Percentiles rank a stretch among this genome's conserved stretches.
phyloP scores from a whole-genome alignment of 1,284 basidiomycete species.

The Pulveroboletus sp. region DNA sequence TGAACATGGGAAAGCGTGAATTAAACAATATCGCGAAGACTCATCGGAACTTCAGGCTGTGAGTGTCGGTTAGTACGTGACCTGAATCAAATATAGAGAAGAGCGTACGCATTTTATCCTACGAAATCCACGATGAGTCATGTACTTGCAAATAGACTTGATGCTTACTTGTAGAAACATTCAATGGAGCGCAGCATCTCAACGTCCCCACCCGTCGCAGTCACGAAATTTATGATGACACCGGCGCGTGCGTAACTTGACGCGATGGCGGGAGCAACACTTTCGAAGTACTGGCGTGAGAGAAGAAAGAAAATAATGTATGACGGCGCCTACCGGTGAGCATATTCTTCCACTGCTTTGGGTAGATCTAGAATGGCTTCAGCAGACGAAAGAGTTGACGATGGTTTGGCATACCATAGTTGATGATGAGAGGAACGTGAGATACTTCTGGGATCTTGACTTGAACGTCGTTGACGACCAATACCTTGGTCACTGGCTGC shows the following conservation, averaged over 20 bases:
- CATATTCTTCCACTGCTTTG: slow-evolving; percentile 94
- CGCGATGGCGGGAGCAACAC: slow-evolving; percentile 80
- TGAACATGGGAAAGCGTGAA: slow-evolving; percentile 42
- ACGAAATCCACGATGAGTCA: slow-evolving; percentile 11
- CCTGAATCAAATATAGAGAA: not conserved
- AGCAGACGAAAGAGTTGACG: not conserved
- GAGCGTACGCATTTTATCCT: slow-evolving; percentile 87
- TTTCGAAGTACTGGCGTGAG: slow-evolving; percentile 31
- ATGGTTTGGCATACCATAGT: slow-evolving; percentile 64
- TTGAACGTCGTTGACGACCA: slow-evolving; percentile 90
- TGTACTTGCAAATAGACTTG: not conserved
- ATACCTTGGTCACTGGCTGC: slow-evolving; percentile 65
- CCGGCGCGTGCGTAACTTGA: slow-evolving; percentile 80
- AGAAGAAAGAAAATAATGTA: not conserved
- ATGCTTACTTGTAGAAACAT: slow-evolving; percentile 85
- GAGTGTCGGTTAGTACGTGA: slow-evolving; percentile 19
- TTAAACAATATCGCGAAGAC: slow-evolving; percentile 84
- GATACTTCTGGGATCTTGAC: slow-evolving; percentile 87
- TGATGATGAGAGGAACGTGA: slow-evolving; percentile 89
- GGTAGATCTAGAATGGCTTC: slow-evolving; percentile 69
- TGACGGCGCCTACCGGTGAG: slow-evolving; percentile 67
- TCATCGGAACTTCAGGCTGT: slow-evolving; percentile 85
- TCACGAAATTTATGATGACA: slow-evolving; percentile 93
- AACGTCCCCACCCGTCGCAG: slow-evolving; percentile 94
- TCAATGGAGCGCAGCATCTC: slow-evolving; percentile 98